phyloP scores from a whole-genome alignment of 306 rosid species.

The Quercus mongolica region DNA sequence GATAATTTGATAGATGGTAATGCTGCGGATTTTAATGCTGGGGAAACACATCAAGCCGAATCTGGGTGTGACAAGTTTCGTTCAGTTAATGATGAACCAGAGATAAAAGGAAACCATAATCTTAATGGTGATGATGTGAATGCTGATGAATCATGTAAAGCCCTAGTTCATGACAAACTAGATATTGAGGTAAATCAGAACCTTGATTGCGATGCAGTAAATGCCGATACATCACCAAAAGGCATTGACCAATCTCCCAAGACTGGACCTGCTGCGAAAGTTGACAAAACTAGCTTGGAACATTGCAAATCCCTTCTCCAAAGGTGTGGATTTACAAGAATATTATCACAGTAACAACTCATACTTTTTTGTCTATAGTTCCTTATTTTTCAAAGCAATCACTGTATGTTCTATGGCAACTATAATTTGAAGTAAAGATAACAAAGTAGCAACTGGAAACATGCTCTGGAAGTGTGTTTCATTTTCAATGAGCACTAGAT shows the following conservation, averaged over 20 bases:
- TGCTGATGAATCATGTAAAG: constrained; percentile 12
- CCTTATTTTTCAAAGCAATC: background rate
- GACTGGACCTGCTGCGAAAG: constrained; percentile 23
- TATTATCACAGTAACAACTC: background rate
- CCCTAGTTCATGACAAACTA: background rate
- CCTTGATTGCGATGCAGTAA: constrained; percentile 1
- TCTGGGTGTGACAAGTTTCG: constrained; percentile 17
- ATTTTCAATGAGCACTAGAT: background rate
- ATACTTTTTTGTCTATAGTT: background rate
- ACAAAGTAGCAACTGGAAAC: background rate
- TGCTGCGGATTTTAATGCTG: constrained; percentile 19
- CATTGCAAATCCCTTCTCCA: constrained; percentile 24
- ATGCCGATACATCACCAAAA: constrained; percentile 20
- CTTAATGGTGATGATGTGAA: constrained; percentile 6
- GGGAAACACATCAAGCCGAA: constrained; percentile 33
- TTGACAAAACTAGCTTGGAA: constrained; percentile 31
- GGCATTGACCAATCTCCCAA: constrained; percentile 11
- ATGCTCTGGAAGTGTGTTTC: background rate
- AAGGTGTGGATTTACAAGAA: constrained; percentile 37
- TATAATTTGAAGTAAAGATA: background rate
- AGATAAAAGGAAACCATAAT: background rate
- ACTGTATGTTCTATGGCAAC: background rate
- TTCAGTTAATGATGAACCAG: constrained; percentile 12
- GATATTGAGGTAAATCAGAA: background rate
- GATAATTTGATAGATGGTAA: constrained; percentile 21